phyloP scores from a whole-genome alignment of 768 basidiomycete genomes.

The Boletellus sp. region DNA sequence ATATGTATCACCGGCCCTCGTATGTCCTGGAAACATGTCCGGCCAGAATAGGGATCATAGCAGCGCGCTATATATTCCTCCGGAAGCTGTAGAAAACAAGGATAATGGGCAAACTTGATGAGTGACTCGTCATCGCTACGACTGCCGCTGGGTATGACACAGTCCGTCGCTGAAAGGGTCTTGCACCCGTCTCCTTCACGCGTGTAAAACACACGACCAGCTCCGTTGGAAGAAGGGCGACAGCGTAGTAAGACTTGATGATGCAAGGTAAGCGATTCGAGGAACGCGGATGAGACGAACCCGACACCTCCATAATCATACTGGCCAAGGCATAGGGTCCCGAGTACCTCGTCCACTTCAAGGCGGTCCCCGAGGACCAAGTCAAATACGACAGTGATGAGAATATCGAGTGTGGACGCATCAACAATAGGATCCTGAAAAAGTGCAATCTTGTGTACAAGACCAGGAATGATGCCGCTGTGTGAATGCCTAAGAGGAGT shows the following conservation, averaged over 20 bases:
- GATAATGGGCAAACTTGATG: constrained; percentile 1
- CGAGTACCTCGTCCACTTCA: background rate
- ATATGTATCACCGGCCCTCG: background rate
- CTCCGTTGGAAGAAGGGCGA: constrained; percentile 11
- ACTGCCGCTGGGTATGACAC: background rate
- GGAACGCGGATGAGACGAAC: constrained; percentile 1
- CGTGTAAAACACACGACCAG: constrained; percentile 7
- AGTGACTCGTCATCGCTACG: no score
- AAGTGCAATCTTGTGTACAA: background rate
- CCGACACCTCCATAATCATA: background rate
- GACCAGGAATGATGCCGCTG: constrained; percentile 1
- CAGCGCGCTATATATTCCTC: background rate
- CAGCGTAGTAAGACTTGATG: background rate
- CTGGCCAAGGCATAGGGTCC: constrained; percentile 4
- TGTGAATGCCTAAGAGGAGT: constrained; percentile 9
- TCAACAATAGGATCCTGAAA: constrained; percentile 11
- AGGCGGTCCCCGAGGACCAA: no score
- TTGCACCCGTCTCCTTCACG: background rate
- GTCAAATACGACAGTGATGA: constrained; percentile 12
- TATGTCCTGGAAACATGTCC: background rate
- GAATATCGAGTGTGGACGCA: constrained; percentile 3
- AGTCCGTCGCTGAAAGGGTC: constrained; percentile 8
- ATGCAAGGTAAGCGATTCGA: background rate
- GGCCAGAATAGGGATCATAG: background rate
- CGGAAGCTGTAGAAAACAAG: background rate